Evolutionary conservation across 345 rosid species (phyloP), one percentile per base, ranked within the genome.

Genomic region (Heritiera fomes): DNA sequence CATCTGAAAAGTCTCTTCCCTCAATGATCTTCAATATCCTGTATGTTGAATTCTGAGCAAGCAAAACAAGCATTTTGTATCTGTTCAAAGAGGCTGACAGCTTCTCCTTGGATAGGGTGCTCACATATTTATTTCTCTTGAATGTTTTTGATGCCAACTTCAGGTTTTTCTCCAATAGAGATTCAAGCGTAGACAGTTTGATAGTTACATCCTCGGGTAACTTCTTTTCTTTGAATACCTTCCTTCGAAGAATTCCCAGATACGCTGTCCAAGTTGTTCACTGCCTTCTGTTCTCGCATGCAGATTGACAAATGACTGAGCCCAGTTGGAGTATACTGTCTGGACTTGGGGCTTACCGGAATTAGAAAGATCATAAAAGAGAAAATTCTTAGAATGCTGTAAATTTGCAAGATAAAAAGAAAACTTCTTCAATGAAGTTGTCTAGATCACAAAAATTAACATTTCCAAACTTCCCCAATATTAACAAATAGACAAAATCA

Each of bases 171-270:
- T 92, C 95, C 86, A 96, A 75, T 77, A 94, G 83, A 40, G 97
- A 77, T 75, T 83, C 89, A 32, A 96, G 94, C 8, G 82, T 77
- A 23, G 95, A 70, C 9, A 89, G 78, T 62, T 87, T 85, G 59
- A 89, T 75, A 13, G 86, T 77, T 73, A 89, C 98, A 78, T 84
- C 86, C 78, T 85, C 90, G 0, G 97, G 97, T 52, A 87, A 83
- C 52, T 92, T 93, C 86, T 89, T 96, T 2, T 91, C 95, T 85
- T 89, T 96, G 69, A 96, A 91, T 80, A 94, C 84, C 79, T 91
- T 96, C 92, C 91, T 94, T 78, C 90, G 97, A 66, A 96, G 76
- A 83, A 92, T 91, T 78, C 93, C 98, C 98, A 92, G 73, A 96
- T 86, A n/a, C 97, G 90, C 80, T 96, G 97, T 77, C 90, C 91